Evolutionary conservation across 306 rosid genomes (phyloP).

Genomic region (Trifolium pratense): DNA sequence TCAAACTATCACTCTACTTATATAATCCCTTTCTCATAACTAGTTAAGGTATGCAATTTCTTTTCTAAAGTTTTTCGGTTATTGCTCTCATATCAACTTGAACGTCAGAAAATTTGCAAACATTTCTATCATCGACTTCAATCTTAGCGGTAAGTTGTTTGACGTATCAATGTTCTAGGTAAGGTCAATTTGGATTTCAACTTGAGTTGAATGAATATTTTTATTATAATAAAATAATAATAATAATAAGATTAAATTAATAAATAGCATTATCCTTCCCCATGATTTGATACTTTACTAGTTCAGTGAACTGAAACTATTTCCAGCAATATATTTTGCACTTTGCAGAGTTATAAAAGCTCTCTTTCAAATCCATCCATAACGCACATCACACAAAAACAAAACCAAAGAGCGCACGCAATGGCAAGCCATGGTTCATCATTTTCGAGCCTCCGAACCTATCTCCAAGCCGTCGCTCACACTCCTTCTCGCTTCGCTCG

Average conservation of each 20-base stretch:
- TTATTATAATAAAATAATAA: too few relatives aligned
- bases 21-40: too few relatives aligned
- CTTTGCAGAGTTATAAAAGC: constrained; percentile 10
- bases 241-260: too few relatives aligned
- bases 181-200: too few relatives aligned
- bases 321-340: constrained; percentile 9
- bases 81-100: too few relatives aligned
- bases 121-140: too few relatives aligned
- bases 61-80: fast-evolving
- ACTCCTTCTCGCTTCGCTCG: constrained; percentile 73
- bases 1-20: too few relatives aligned
- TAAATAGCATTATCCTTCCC: constrained; percentile 7
- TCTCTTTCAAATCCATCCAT: not conserved
- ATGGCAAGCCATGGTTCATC: constrained; percentile 65
- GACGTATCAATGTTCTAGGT: too few relatives aligned
- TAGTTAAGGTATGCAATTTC: too few relatives aligned
- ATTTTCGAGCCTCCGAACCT: constrained; percentile 66
- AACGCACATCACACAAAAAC: not conserved
- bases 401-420: not conserved
- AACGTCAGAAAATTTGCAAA: too few relatives aligned
- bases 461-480: constrained; percentile 62
- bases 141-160: too few relatives aligned
- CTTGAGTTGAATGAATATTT: too few relatives aligned
- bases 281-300: constrained; percentile 11
- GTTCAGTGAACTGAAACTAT: constrained; percentile 6